Percentiles rank a stretch among this genome's conserved stretches.
These are phyloP conservation scores for Solanum virginianum DNA, from an alignment of 257 asterid species.

Conservation along the genomic window DNA sequence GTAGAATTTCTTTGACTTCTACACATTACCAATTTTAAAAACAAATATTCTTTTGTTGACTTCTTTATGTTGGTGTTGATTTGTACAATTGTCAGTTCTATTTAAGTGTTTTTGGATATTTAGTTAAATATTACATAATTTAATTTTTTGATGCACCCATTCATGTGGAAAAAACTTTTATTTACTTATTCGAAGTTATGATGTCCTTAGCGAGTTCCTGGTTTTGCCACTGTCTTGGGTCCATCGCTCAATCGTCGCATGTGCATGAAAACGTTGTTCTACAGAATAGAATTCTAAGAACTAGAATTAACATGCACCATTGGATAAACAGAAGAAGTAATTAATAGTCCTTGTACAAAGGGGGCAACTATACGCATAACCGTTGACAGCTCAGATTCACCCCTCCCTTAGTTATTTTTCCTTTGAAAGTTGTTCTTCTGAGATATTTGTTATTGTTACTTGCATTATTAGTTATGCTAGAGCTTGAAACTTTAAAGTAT, in stretches of 20 bases:
- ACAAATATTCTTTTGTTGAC: not conserved
- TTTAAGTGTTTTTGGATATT: not conserved
- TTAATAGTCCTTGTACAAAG: not conserved
- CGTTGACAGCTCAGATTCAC: not conserved
- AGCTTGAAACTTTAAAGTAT: not conserved
- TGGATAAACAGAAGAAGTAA: not conserved
- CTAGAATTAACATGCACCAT: not conserved
- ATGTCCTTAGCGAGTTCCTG: not conserved
- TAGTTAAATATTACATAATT: not conserved
- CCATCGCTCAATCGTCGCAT: not conserved
- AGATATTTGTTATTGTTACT: not conserved
- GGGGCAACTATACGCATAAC: not conserved
- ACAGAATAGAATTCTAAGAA: not conserved
- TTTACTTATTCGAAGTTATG: not conserved
- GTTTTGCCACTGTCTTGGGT: not conserved
- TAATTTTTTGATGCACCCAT: not conserved
- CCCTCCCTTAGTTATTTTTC: not conserved
- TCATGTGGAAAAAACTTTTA: not conserved
- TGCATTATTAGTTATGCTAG: not conserved
- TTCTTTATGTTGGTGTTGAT: not conserved
- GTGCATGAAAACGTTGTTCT: not conserved
- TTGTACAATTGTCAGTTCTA: not conserved
- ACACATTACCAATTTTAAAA: not conserved
- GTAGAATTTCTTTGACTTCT: not conserved
- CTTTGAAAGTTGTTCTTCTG: not conserved